Evolutionary conservation across 192 early-diverging fungal genomes (phyloP), one percentile per base, ranked within the genome.

Genomic region (Tieghemiomyces parasiticus): DNA sequence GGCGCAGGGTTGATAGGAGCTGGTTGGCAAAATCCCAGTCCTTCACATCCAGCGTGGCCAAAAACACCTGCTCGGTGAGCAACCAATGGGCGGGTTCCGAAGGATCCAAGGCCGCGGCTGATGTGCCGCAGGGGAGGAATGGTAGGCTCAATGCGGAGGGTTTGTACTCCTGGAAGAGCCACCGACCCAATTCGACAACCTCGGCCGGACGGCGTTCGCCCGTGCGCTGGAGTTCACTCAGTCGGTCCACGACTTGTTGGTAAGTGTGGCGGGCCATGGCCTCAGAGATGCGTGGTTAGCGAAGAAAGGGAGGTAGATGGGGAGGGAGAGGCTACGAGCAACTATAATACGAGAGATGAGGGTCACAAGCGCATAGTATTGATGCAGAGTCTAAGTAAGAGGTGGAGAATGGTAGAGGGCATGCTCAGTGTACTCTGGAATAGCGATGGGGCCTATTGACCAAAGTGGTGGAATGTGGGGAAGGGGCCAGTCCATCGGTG

Each of bases 61-160:
- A 66, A 60, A 84, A 77, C 10, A 89, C 70, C 71, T 96, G 91
- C 70, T 95, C 93, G 67, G 81, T 81, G 16, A 88, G 68, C 4
- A 87, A 69, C 83, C 83, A 89, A 8, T 60, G 19, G 16, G 6
- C n/a, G 16, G 48, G 35, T 16, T 58, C 4, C 60, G 35, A 60
- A 63, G 58, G 49, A 46, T 67, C 65, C 29, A 66, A 70, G 44
- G 61, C 61, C 9, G 62, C 63, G 16, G 60, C 55, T 8, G 59
- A 31, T 34, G 62, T 44, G 12, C 38, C 32, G 47, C 56, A 29
- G n/a, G n/a, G n/a, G n/a, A n/a, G n/a, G n/a, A n/a, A n/a, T n/a
- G n/a, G n/a, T n/a, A n/a, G n/a, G n/a, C n/a, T n/a, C n/a, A n/a
- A n/a, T n/a, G n/a, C n/a, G n/a, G n/a, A n/a, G n/a, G n/a, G n/a